These are phyloP conservation scores for Irpex lacteus DNA, from an alignment of 1,284 basidiomycete genomes.

Conservation along the genomic window DNA sequence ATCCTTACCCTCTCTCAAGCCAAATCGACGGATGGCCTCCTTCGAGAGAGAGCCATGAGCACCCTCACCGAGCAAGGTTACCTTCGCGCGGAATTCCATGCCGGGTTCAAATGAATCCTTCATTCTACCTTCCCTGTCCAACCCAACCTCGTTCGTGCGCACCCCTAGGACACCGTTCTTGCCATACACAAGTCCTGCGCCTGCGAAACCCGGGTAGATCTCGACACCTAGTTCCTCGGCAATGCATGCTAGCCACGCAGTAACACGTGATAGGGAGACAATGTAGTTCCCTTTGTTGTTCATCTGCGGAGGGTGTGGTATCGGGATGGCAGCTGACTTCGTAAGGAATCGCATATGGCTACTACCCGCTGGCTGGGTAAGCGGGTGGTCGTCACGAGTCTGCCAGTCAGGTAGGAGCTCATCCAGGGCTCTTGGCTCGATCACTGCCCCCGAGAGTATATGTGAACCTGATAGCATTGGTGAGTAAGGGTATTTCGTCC, in stretches of 20 bases:
- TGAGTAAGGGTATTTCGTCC: neutral
- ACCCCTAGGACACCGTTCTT: slow-evolving; percentile 77
- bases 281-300: slow-evolving; percentile 94
- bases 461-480: slow-evolving; percentile 69
- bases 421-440: slow-evolving; percentile 90
- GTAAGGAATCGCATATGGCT: slow-evolving; percentile 92
- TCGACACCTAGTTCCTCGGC: slow-evolving; percentile 94
- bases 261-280: slow-evolving; percentile 85
- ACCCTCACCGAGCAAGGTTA: slow-evolving; percentile 95
- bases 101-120: slow-evolving; percentile 95
- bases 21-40: slow-evolving; percentile 76
- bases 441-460: slow-evolving; percentile 93
- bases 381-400: slow-evolving; percentile 50
- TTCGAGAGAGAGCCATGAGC: slow-evolving; percentile 93
- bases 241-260: slow-evolving; percentile 86
- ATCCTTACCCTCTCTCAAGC: slow-evolving; percentile 76
- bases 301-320: slow-evolving; percentile 99
- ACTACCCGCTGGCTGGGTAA: slow-evolving; percentile 79
- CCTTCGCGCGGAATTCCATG: slow-evolving; percentile 94
- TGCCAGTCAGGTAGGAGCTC: slow-evolving; percentile 93
- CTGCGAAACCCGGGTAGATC: slow-evolving; percentile 97
- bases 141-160: slow-evolving; percentile 92
- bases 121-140: slow-evolving; percentile 76
- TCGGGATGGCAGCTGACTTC: slow-evolving; percentile 66
- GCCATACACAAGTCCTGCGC: slow-evolving; percentile 78